Base-by-base conservation (phyloP, 257 asterid species). In the Rauvolfia tetraphylla region DNA sequence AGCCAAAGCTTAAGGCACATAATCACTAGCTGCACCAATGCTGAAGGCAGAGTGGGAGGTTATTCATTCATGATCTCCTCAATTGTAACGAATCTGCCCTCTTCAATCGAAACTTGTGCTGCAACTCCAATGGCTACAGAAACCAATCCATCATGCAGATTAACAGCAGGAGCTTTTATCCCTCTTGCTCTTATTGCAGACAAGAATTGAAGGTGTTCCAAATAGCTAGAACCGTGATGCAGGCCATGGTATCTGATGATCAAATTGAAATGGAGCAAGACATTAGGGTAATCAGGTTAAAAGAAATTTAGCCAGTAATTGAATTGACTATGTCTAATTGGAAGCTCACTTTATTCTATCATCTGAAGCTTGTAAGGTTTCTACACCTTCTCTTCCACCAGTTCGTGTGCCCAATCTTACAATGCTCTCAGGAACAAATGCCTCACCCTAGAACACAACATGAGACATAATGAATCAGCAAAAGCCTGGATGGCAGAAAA, bases 61-160 rank as follows among this genome's bases (percentile, higher is more conserved):
- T 68, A 75, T 51, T 71, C 72, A 56, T 65, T 73, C 90, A 92
- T 74, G 84, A 91, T 92, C 73, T 95, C 98, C 63, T 89, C 82
- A 22, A 95, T 83, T 1, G 85, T 76, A 51, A 91, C 92, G 80
- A 93, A 87, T 42, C 93, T 80, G 23, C 96, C 97, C 87, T 88
- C 79, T 77, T 91, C 93, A 34, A 95, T 92, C 2, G 98, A 95
- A 23, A 85, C 78, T 76, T 95, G 98, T 29, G 96, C 98, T 25
- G 99, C 99, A 78, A 92, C 98, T 76, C 98, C 99, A 17, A 95
- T 88, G 22, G 99, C 98, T 13, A 92, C 97, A n/a, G 98, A 90
- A 61, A 91, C 74, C 90, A 95, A 79, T 17, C 99, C 99, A 61
- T 92, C 98, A 23, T 89, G 76, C 76, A 95, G 78, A 78, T 84